Base-by-base conservation (phyloP, 352 stramenopile genomes). In the Pythium aquatile region DNA sequence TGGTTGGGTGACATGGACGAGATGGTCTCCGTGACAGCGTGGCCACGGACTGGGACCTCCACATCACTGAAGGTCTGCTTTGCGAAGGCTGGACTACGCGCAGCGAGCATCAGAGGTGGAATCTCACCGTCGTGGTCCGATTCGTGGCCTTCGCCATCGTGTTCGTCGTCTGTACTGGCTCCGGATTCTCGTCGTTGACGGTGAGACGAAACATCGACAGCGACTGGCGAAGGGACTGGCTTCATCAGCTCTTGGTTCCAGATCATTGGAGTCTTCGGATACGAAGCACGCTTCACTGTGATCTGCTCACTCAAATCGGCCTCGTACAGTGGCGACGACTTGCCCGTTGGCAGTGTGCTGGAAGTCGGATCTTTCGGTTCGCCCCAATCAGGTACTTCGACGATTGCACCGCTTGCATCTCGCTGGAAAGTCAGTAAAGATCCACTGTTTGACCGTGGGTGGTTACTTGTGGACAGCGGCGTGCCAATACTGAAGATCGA, bases 401-500 rank as follows among this genome's bases (percentile, higher is more conserved):
- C 49, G n/a, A 65, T 64, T 14, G 64, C 51, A 1, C 52, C 57
- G 46, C 64, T 70, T 16, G 63, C 55, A 55, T 69, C 63, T 16
- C 63, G 63, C 48, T 69, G 63, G 49, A 69, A 69, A 5, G 55
- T 69, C 8, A 69, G 39, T 33, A 69, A 53, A 17, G 63, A 64
- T 1, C 63, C 63, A 37, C 63, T 70, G 26, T 57, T 65, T 4
- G 63, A 70, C 55, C 63, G 35, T 52, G 55, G 46, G 28, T 69
- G 29, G 52, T 58, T 71, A n/a, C 55, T 63, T 0, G 64, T 56
- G 11, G 58, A 57, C 39, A 65, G 57, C 3, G 73, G 77, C 24
- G 80, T 83, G 9, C 78, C 78, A 1, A 90, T 54, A 58, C 83
- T 91, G 66, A 91, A 91, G 55, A 91, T 91, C 4, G 82, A 91